Conservation (phyloP, 2,329 filamentous ascomycete species). For the Fusarium nelsonii region DNA sequence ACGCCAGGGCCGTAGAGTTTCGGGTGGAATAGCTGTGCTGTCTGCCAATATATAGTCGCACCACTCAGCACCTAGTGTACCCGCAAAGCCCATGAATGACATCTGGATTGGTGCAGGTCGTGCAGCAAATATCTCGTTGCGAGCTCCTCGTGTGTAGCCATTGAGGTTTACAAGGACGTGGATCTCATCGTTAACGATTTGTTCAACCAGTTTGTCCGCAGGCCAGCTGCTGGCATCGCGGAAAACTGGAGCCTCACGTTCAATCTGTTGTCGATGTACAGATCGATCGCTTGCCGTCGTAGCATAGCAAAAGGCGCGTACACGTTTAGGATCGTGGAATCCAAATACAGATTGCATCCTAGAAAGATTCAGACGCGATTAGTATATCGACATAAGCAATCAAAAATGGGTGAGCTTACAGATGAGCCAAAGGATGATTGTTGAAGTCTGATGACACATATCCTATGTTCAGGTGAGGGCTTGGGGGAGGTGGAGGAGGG, state of each 20-base stretch:
- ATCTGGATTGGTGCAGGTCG: constrained; percentile 96
- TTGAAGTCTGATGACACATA: constrained; percentile 99
- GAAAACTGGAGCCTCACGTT: constrained; percentile 91
- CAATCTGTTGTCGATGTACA: constrained; percentile 89
- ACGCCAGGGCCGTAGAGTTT: constrained; percentile 83
- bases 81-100: constrained; percentile 99
- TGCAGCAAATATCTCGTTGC: constrained; percentile 97
- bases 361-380: background rate
- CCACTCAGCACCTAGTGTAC: constrained; percentile 96
- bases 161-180: constrained; percentile 98
- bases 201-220: constrained; percentile 83
- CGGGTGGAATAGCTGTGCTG: constrained; percentile 83
- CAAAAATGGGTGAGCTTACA: constrained; percentile 62
- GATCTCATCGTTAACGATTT: constrained; percentile 88
- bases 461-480: constrained; percentile 87
- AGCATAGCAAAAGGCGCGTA: constrained; percentile 93
- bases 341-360: constrained; percentile 99
- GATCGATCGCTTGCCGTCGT: constrained; percentile 93
- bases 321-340: constrained; percentile 78
- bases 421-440: constrained; percentile 93
- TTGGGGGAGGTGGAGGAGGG: constrained; percentile 85
- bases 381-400: constrained; percentile 6
- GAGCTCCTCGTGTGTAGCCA: constrained; percentile 94
- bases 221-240: constrained; percentile 89
- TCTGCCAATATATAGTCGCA: constrained; percentile 97